These are phyloP conservation scores for Albatrellus ellisii DNA, from an alignment of 768 basidiomycete species.

Conservation along the genomic window DNA sequence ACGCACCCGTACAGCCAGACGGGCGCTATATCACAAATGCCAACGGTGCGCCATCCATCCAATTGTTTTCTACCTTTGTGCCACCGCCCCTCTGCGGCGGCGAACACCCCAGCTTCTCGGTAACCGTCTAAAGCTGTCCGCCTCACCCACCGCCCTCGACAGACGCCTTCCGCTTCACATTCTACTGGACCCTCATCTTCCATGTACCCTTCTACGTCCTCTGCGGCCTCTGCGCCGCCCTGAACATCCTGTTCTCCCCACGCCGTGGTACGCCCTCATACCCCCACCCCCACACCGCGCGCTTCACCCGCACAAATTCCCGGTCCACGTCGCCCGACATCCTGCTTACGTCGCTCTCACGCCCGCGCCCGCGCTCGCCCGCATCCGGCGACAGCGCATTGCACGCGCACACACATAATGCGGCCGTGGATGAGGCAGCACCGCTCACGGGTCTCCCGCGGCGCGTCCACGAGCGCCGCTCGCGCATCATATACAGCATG, in stretches of 20 bases:
- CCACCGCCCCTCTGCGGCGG: no score
- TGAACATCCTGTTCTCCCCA: conserved; percentile 11
- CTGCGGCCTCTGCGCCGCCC: conserved; percentile 9
- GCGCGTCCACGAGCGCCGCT: conserved; percentile 9
- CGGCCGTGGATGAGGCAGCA: neutral
- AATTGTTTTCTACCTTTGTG: no score
- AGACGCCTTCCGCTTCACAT: conserved; percentile 15
- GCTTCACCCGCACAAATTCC: neutral
- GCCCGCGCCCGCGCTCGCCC: neutral
- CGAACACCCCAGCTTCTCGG: no score
- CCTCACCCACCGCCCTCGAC: neutral
- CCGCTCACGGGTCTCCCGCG: neutral
- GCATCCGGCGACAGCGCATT: neutral
- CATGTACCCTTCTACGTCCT: conserved; percentile 10
- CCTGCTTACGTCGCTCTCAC: neutral
- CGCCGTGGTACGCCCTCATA: conserved; percentile 1
- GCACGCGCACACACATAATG: neutral
- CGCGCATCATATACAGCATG: conserved; percentile 9
- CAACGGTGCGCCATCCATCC: neutral
- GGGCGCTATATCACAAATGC: conserved; percentile 7
- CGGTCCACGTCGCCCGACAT: neutral
- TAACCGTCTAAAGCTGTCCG: neutral
- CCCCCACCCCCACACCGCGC: neutral
- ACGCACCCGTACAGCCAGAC: conserved; percentile 6
- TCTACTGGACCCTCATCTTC: conserved; percentile 13